Base-by-base conservation (phyloP, 768 basidiomycete genomes). In the Rubroboletus satanas region DNA sequence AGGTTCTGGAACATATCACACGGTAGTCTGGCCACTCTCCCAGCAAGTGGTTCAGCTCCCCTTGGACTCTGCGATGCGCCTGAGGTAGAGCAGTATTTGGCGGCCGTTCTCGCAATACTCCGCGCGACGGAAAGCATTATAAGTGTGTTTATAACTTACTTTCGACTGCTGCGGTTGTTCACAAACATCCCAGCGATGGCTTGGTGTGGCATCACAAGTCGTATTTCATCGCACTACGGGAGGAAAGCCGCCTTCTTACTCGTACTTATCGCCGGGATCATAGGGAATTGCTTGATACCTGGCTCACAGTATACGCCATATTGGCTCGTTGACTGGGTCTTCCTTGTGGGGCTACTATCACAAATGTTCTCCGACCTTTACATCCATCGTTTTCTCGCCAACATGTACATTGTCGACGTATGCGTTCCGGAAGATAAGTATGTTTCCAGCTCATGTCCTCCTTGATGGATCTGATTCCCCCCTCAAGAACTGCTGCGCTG, bases 331-430 rank as follows among this genome's bases (percentile, higher is more conserved):
- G 26, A 49, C n/a, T 60, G 62, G 32, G 18, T 57, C n/a, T 46
- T 72, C 17, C 14, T 60, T 5, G n/a, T 56, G 7, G 67, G 62
- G 44, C 26, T 71, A 7, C 7, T 70, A 17, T 45, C 51, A 5
- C 44, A 61, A 23, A 10, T 49, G 10, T 52, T 69, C 46, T 57
- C 61, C 2, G 50, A 49, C 10, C 38, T 61, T 8, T 33, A 10
- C 66, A 65, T 38, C 17, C 70, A 71, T 36, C 4, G 7, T 4
- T 45, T 31, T 18, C 47, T 73, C 31, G 11, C 60, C 18, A 66
- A 66, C 38, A 49, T 69, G 45, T 71, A 69, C 41, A 45, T 69
- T n/a, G 58, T 72, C 14, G 71, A 72, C 17, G 42, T 63, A 5
- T 64, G 65, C 2, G 21, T 29, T 7, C 58, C 57, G 18, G 67